Evolutionary conservation across 345 rosid species (phyloP).

Genomic region (Erodium maritimum): DNA sequence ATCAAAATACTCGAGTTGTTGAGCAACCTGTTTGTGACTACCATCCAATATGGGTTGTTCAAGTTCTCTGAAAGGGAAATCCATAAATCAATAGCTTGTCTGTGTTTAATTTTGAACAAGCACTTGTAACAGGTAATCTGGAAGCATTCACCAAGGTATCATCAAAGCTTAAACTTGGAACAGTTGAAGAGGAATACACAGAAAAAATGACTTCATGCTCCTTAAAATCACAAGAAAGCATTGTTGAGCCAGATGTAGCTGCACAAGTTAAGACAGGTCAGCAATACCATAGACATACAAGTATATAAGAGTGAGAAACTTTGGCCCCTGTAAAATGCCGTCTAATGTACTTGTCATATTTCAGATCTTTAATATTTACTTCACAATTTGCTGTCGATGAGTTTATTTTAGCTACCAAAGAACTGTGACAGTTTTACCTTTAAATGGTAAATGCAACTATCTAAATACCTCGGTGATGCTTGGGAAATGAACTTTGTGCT

Average conservation of each 20-base stretch:
- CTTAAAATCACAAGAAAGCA: slow-evolving; percentile 27
- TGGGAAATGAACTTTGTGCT: background rate
- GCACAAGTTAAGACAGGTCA: slow-evolving; percentile 77
- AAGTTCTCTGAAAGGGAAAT: too few relatives aligned
- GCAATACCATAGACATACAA: slow-evolving; percentile 11
- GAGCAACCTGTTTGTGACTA: too few relatives aligned
- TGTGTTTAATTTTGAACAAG: background rate
- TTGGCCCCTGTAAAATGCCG: background rate
- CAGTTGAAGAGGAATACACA: slow-evolving; percentile 50
- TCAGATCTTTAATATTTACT: too few relatives aligned
- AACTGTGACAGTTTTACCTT: too few relatives aligned
- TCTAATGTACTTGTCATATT: background rate
- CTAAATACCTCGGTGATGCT: background rate
- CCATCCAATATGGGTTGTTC: too few relatives aligned
- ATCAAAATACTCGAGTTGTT: too few relatives aligned
- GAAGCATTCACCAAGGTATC: slow-evolving; percentile 59
- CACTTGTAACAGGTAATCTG: slow-evolving; percentile 51
- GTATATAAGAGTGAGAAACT: background rate
- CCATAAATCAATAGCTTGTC: too few relatives aligned
- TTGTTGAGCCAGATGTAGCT: slow-evolving; percentile 34
- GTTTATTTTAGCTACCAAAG: background rate
- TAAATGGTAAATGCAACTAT: background rate
- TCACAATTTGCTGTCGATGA: too few relatives aligned
- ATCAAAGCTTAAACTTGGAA: slow-evolving; percentile 73
- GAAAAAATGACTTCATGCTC: slow-evolving; percentile 20